Conservation (phyloP, 495 filamentous ascomycete species). For the Neurospora sp. region DNA sequence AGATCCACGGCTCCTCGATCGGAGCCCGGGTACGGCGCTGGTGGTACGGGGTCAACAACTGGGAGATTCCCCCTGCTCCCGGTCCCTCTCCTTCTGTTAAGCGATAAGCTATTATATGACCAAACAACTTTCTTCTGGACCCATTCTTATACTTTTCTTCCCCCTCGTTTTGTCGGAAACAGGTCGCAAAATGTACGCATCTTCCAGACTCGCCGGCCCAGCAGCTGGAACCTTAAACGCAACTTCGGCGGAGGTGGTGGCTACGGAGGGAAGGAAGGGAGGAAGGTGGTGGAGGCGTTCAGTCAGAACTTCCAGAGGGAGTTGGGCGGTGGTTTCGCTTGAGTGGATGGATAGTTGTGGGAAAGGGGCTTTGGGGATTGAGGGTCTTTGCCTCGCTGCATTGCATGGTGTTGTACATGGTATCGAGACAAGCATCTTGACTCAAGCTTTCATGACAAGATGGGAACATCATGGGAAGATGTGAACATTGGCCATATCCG, state of each 20-base stretch:
- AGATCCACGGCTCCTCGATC: slow-evolving; percentile 56
- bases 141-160: neutral
- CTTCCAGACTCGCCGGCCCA: neutral
- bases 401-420: neutral
- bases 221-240: neutral
- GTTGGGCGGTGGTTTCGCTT: neutral
- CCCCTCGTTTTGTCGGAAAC: neutral
- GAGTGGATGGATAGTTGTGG: neutral
- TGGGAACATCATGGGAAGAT: neutral
- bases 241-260: neutral
- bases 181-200: neutral
- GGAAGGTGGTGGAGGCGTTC: neutral
- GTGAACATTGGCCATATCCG: neutral
- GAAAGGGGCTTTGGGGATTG: neutral
- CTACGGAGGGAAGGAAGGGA: neutral
- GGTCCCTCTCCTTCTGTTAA: neutral
- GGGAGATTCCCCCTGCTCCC: slow-evolving; percentile 44
- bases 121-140: neutral
- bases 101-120: neutral
- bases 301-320: neutral
- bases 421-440: neutral
- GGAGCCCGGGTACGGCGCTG: slow-evolving; percentile 68
- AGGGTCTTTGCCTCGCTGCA: neutral
- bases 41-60: slow-evolving; percentile 91
- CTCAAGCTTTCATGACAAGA: neutral